phyloP scores from a whole-genome alignment of 2,329 filamentous ascomycete species.

The Spiromastix sp. region DNA sequence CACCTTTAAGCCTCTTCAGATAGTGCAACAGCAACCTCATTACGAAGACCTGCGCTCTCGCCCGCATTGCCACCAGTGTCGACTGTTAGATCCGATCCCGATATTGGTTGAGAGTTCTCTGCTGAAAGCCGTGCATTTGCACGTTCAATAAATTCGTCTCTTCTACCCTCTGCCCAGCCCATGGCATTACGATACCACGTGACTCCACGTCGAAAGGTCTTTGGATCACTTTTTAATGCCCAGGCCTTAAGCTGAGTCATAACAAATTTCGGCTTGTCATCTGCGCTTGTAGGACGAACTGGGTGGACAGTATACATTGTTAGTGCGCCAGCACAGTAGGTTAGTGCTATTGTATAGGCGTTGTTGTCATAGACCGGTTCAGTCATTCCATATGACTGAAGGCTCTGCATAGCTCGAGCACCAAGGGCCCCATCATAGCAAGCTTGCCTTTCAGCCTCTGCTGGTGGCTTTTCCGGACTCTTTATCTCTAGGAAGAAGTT shows the following conservation, averaged over 20 bases:
- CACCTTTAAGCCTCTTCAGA: too few species aligned
- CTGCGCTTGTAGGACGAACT: background rate
- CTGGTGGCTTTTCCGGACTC: conserved; percentile 20
- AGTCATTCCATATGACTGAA: conserved; percentile 27
- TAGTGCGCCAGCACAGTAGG: background rate
- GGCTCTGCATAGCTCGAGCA: conserved; percentile 25
- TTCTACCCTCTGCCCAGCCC: too few species aligned
- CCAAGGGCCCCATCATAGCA: conserved; percentile 29
- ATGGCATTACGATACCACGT: too few species aligned
- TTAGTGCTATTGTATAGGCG: conserved; percentile 27
- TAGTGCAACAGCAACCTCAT: too few species aligned
- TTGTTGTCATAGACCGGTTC: conserved; percentile 27
- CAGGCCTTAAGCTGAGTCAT: background rate
- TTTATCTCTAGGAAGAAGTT: conserved; percentile 37
- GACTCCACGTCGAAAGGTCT: too few species aligned
- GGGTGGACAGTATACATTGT: conserved; percentile 1
- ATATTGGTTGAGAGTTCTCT: too few species aligned
- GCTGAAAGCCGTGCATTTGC: too few species aligned
- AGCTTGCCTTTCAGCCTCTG: conserved; percentile 24
- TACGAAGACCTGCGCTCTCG: too few species aligned
- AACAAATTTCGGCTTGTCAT: background rate
- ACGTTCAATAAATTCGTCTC: too few species aligned
- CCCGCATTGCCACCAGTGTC: too few species aligned
- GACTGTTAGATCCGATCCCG: too few species aligned
- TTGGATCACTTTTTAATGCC: background rate